These are phyloP conservation scores for Quercus cerris DNA, from an alignment of 306 rosid genomes.

Conservation along the genomic window DNA sequence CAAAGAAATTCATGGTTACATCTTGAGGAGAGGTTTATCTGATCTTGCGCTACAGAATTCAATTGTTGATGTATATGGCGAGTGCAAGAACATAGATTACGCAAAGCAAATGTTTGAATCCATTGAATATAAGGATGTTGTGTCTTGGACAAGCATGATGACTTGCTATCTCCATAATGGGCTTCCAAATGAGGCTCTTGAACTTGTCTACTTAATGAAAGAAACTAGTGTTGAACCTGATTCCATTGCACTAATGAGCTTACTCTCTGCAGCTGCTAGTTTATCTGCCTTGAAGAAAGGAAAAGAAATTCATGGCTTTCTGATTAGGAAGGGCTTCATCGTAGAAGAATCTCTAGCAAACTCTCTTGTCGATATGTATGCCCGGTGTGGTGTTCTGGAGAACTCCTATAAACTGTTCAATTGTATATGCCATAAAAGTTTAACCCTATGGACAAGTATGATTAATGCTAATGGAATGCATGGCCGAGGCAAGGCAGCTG, in stretches of 20 bases:
- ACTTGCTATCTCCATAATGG: conserved; percentile 53
- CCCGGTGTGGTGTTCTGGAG: conserved; percentile 58
- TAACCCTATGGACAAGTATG: conserved; percentile 67
- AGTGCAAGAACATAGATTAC: conserved; percentile 35
- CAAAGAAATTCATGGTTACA: conserved; percentile 54
- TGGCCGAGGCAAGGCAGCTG: conserved; percentile 59
- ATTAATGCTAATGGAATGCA: conserved; percentile 78
- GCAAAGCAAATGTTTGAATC: conserved; percentile 46
- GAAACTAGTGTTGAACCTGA: conserved; percentile 48
- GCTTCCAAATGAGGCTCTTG: conserved; percentile 59
- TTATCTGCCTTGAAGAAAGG: conserved; percentile 71
- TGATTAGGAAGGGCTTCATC: conserved; percentile 54
- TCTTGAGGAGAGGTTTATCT: conserved; percentile 43
- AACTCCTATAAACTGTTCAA: conserved; percentile 45
- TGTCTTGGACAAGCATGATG: conserved; percentile 84
- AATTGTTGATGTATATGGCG: conserved; percentile 54
- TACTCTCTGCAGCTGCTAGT: conserved; percentile 57
- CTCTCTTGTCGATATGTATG: conserved; percentile 70
- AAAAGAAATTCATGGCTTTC: conserved; percentile 70
- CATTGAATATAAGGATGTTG: conserved; percentile 55
- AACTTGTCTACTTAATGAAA: conserved; percentile 42
- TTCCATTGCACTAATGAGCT: conserved; percentile 47
- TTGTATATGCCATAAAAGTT: conserved; percentile 29
- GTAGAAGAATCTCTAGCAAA: conserved; percentile 49
- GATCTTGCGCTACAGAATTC: conserved; percentile 60